A percentile compares a stretch with the other conserved stretches of the same genome.
phyloP scores from a whole-genome alignment of 2,329 filamentous ascomycete species.

The Diaporthe eres region DNA sequence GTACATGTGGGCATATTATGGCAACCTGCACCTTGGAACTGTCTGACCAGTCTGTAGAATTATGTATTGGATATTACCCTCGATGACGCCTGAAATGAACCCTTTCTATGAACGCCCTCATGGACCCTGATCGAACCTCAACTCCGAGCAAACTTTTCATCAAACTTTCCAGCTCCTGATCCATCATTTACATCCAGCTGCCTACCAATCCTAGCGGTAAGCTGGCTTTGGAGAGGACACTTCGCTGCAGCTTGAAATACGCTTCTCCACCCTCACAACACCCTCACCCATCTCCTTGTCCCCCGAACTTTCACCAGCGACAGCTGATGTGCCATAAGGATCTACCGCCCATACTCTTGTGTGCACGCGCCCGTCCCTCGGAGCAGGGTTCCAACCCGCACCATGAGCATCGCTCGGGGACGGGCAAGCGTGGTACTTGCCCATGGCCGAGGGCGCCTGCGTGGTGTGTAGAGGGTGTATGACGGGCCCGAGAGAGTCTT shows the following conservation, averaged over 20 bases:
- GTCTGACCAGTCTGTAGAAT: not conserved
- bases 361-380: not conserved
- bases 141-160: not conserved
- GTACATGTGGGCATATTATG: not conserved
- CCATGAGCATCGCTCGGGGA: not conserved
- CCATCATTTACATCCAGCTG: not conserved
- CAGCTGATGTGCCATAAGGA: not conserved
- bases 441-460: not conserved
- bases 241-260: slow-evolving; percentile 23
- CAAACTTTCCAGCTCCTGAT: not conserved
- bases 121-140: not conserved
- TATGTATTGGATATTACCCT: not conserved
- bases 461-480: slow-evolving; percentile 15
- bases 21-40: not conserved
- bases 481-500: not conserved
- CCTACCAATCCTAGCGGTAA: not conserved
- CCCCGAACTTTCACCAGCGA: not conserved
- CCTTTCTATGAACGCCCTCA: not conserved
- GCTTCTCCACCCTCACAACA: slow-evolving; percentile 26
- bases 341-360: slow-evolving; percentile 7
- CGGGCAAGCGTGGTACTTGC: not conserved
- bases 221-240: not conserved
- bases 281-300: slow-evolving; percentile 4
- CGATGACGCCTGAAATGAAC: not conserved
- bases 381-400: not conserved